Evolutionary conservation across 805 yeast genomes (phyloP).

Genomic region (Cyberlindnera subsufficiens): DNA sequence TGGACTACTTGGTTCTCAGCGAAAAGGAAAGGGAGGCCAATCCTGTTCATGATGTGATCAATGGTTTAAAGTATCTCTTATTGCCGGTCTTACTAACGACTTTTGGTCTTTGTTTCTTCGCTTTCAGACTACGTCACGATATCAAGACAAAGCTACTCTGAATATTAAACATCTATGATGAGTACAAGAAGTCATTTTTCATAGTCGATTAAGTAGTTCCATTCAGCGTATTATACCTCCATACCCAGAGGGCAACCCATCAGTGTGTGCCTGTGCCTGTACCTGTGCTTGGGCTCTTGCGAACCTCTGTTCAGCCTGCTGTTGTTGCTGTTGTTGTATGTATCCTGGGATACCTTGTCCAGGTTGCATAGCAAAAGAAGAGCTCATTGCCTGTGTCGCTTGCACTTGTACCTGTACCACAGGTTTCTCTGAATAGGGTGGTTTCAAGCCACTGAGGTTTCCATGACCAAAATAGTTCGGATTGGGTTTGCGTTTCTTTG

Average conservation of each 20-base stretch:
- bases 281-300: no score
- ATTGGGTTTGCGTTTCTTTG: conserved; percentile 40
- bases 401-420: neutral
- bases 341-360: neutral
- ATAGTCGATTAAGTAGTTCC: no score
- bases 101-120: conserved; percentile 36
- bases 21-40: conserved; percentile 20
- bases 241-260: no score
- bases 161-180: conserved; percentile 1
- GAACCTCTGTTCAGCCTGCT: neutral
- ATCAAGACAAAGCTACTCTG: conserved; percentile 54
- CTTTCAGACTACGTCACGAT: conserved; percentile 53
- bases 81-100: conserved; percentile 20
- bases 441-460: conserved; percentile 38
- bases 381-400: neutral
- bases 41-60: conserved; percentile 20
- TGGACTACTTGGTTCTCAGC: conserved; percentile 17
- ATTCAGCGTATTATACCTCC: no score
- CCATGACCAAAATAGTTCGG: conserved; percentile 41
- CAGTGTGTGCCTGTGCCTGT: no score
- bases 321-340: neutral
- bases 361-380: neutral
- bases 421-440: conserved; percentile 33
- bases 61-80: conserved; percentile 22
- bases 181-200: neutral